phyloP scores from a whole-genome alignment of 2,329 filamentous ascomycete species.

The Ophiostoma populinum region DNA sequence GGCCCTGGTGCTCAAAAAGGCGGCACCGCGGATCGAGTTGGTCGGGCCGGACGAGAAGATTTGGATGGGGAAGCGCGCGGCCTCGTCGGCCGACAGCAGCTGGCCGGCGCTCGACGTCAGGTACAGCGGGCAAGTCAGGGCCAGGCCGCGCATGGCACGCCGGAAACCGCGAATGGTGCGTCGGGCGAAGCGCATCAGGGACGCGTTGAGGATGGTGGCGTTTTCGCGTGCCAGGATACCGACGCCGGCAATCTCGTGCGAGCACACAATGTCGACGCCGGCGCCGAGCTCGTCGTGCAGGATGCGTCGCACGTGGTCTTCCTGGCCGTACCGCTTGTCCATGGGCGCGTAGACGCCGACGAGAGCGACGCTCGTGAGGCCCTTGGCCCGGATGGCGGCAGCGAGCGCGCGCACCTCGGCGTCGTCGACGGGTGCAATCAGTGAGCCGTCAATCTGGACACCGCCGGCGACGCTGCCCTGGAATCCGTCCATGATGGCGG shows the following conservation, averaged over 20 bases:
- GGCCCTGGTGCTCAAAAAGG: constrained; percentile 21
- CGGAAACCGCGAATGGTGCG: constrained; percentile 28
- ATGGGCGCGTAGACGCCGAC: constrained; percentile 42
- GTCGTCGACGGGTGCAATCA: constrained; percentile 28
- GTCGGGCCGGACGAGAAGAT: constrained; percentile 23
- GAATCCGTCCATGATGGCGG: constrained; percentile 26
- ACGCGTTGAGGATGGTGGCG: constrained; percentile 34
- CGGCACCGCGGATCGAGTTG: constrained; percentile 29
- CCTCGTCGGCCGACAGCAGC: constrained; percentile 23
- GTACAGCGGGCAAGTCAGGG: constrained; percentile 23
- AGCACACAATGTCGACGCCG: constrained; percentile 18
- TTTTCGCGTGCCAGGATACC: constrained; percentile 32
- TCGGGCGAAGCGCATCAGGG: constrained; percentile 28
- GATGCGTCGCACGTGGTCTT: constrained; percentile 32
- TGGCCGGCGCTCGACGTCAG: constrained; percentile 35
- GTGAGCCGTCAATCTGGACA: constrained; percentile 31
- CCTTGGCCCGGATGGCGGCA: constrained; percentile 13
- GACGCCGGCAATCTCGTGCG: constrained; percentile 19
- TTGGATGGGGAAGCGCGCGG: constrained; percentile 26
- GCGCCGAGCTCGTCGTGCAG: constrained; percentile 23
- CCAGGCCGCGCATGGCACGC: constrained; percentile 24
- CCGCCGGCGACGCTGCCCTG: constrained; percentile 31
- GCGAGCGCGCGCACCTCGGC: constrained; percentile 15
- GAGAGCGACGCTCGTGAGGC: constrained; percentile 29
- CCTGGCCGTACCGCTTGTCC: constrained; percentile 34